These are phyloP conservation scores for Plasmodium gallinaceum DNA, from an alignment of 169 alveolate species.

Conservation along the genomic window DNA sequence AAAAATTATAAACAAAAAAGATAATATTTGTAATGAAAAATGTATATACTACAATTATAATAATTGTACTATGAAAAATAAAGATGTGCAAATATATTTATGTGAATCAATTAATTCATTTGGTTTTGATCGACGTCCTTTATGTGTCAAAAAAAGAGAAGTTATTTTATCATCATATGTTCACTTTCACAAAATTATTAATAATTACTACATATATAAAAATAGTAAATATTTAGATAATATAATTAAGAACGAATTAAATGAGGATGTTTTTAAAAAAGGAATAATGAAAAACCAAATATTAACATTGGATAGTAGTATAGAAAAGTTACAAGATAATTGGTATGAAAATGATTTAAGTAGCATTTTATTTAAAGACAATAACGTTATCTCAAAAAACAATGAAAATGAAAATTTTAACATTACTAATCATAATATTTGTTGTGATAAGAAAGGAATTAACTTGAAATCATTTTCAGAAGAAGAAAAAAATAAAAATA, in stretches of 20 bases:
- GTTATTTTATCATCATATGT: conserved; percentile 50
- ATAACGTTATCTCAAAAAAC: neutral
- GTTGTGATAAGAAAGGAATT: neutral
- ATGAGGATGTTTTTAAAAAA: conserved; percentile 44
- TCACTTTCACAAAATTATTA: conserved; percentile 50
- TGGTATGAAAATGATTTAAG: neutral
- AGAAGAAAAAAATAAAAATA: neutral
- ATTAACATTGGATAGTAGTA: neutral
- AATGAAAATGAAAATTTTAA: neutral
- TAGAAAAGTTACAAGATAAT: neutral
- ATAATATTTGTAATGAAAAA: conserved; percentile 50
- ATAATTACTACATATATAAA: neutral
- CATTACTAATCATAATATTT: neutral
- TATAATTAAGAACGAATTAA: conserved; percentile 16
- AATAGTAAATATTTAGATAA: neutral
- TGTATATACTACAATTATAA: conserved; percentile 37
- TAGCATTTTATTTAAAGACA: neutral
- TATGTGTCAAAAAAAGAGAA: conserved; percentile 55
- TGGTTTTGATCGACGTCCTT: conserved; percentile 58
- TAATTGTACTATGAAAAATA: conserved; percentile 29
- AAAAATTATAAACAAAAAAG: conserved; percentile 36
- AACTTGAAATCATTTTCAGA: neutral
- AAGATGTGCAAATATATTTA: conserved; percentile 41
- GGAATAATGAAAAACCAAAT: conserved; percentile 6
- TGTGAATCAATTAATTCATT: conserved; percentile 66